phyloP scores from a whole-genome alignment of 2,329 filamentous ascomycete species.

The Fusarium stilboides region DNA sequence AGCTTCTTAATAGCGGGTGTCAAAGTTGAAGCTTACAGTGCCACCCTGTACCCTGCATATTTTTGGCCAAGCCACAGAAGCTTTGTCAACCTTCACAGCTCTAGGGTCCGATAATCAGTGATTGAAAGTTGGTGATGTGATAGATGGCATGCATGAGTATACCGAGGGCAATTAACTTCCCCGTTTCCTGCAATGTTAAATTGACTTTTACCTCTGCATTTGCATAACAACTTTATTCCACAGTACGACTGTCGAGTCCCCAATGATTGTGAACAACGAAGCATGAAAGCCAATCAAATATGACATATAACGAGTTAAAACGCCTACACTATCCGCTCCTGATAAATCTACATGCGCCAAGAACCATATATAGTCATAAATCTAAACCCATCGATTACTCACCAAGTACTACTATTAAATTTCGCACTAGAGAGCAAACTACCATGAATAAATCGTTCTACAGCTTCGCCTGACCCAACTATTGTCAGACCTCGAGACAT shows the following conservation, averaged over 20 bases:
- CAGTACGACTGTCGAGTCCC: too few relatives aligned
- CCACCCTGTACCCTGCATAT: neutral
- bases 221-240: too few relatives aligned
- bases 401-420: neutral
- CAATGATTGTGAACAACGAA: too few relatives aligned
- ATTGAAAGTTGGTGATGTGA: neutral
- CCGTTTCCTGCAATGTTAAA: too few relatives aligned
- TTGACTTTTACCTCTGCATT: too few relatives aligned
- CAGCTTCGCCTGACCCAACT: neutral
- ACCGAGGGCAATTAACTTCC: too few relatives aligned
- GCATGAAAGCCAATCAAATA: too few relatives aligned
- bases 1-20: constrained; percentile 8
- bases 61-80: constrained; percentile 2
- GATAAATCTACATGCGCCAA: too few relatives aligned
- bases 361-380: neutral
- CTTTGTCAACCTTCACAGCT: neutral
- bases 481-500: neutral
- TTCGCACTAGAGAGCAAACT: neutral
- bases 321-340: too few relatives aligned
- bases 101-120: neutral
- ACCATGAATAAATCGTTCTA: constrained; percentile 10
- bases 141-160: too few relatives aligned
- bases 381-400: neutral
- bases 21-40: neutral
- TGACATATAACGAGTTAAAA: too few relatives aligned